Conservation (phyloP, 345 rosid genomes). For the Eucalyptus grandis region DNA sequence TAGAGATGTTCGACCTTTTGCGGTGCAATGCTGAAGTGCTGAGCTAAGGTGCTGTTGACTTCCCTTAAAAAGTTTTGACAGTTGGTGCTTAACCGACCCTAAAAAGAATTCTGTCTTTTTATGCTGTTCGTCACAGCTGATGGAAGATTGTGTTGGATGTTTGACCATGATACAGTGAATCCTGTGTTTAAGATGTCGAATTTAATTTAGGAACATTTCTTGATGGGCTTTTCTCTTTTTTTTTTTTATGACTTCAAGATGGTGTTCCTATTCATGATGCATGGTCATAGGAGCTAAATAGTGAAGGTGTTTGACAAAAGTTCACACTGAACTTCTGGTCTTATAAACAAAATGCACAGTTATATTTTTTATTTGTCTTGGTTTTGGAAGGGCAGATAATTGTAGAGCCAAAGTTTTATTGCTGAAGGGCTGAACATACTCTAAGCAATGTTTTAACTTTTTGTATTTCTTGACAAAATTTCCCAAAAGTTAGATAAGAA, state of each 20-base stretch:
- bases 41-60: not conserved
- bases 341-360: not conserved
- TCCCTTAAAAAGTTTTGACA: not conserved
- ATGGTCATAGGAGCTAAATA: not conserved
- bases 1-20: not conserved
- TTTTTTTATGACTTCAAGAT: not conserved
- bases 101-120: not conserved
- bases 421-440: not conserved
- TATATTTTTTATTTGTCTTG: not conserved
- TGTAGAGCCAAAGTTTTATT: not conserved
- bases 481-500: not conserved
- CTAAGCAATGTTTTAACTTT: not conserved
- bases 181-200: not conserved
- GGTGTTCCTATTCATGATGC: not conserved
- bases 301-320: conserved; percentile 2
- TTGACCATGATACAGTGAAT: not conserved
- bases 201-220: not conserved
- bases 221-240: not conserved
- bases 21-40: not conserved
- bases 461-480: not conserved
- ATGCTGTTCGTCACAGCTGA: not conserved
- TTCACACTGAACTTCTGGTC: not conserved
- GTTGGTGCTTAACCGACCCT: not conserved
- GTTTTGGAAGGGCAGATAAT: not conserved
- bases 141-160: not conserved